Percentiles rank a stretch among this genome's conserved stretches.
Evolutionary conservation across 2,329 filamentous ascomycete species (phyloP).

Genomic region (Talaromyces pinophilus): DNA sequence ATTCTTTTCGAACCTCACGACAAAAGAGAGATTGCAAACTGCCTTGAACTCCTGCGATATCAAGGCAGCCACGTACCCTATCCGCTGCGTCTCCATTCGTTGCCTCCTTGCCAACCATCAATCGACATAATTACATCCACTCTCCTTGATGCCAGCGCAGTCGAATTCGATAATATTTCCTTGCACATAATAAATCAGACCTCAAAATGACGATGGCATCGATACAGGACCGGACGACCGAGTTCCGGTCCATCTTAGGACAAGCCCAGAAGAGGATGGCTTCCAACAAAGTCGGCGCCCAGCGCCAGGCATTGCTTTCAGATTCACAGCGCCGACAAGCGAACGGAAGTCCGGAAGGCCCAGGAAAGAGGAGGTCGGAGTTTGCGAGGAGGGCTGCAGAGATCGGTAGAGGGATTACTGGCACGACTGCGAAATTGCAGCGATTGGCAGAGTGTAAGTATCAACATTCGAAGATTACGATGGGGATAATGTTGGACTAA

Average conservation of each 20-base stretch:
- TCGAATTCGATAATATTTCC: not conserved
- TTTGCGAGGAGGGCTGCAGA: slow-evolving; percentile 90
- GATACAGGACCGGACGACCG: slow-evolving; percentile 93
- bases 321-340: slow-evolving; percentile 63
- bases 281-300: slow-evolving; percentile 72
- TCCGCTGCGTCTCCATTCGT: slow-evolving; percentile 2
- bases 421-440: slow-evolving; percentile 92
- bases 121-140: not conserved
- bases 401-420: slow-evolving; percentile 87
- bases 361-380: slow-evolving; percentile 66
- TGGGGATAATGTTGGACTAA: not conserved
- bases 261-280: slow-evolving; percentile 81
- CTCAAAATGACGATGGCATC: slow-evolving; percentile 59
- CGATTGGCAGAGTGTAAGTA: slow-evolving; percentile 77
- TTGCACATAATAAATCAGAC: not conserved
- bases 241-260: slow-evolving; percentile 88
- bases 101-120: slow-evolving; percentile 2
- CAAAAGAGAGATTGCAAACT: not conserved
- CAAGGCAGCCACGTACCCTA: not conserved
- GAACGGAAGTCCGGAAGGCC: slow-evolving; percentile 62
- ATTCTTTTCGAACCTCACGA: too few relatives aligned
- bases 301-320: slow-evolving; percentile 77
- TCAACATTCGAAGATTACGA: not conserved
- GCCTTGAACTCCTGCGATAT: not conserved
- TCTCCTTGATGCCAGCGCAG: not conserved